These are phyloP conservation scores for Claviceps cyperi DNA, from an alignment of 2,329 filamentous ascomycete genomes.

Conservation along the genomic window DNA sequence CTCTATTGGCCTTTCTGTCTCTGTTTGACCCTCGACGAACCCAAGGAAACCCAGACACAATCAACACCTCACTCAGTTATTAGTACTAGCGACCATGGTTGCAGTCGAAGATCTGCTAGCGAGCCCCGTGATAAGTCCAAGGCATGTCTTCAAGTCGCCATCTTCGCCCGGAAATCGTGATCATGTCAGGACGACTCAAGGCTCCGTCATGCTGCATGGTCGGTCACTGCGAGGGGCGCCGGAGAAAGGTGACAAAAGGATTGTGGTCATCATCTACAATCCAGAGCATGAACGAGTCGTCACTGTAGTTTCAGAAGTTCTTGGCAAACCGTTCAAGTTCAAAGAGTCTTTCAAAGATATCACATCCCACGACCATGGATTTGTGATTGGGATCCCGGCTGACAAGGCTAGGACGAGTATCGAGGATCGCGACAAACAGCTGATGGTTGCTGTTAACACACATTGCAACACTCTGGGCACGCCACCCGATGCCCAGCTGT, in stretches of 20 bases:
- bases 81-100: slow-evolving; percentile 16
- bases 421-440: slow-evolving; percentile 38
- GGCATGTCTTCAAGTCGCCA: slow-evolving; percentile 13
- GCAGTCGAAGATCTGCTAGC: slow-evolving; percentile 24
- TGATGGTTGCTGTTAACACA: slow-evolving; percentile 58
- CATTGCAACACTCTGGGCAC: slow-evolving; percentile 61
- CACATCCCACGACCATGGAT: slow-evolving; percentile 38
- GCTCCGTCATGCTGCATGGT: slow-evolving; percentile 21
- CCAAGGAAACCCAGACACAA: neutral
- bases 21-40: neutral
- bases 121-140: slow-evolving; percentile 18
- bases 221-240: slow-evolving; percentile 30
- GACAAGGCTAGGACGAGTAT: slow-evolving; percentile 43
- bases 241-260: slow-evolving; percentile 39
- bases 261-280: slow-evolving; percentile 54
- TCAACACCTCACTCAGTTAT: neutral
- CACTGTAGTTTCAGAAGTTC: slow-evolving; percentile 59
- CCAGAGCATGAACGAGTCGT: slow-evolving; percentile 61
- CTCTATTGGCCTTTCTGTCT: neutral
- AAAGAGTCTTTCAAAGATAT: slow-evolving; percentile 40
- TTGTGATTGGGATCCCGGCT: slow-evolving; percentile 53
- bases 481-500: slow-evolving; percentile 51
- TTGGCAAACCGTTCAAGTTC: slow-evolving; percentile 57
- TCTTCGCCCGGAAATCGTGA: slow-evolving; percentile 14
- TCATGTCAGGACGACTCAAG: slow-evolving; percentile 21